Base-by-base conservation (phyloP, 306 rosid genomes). In the Cicer pinnatifidum region DNA sequence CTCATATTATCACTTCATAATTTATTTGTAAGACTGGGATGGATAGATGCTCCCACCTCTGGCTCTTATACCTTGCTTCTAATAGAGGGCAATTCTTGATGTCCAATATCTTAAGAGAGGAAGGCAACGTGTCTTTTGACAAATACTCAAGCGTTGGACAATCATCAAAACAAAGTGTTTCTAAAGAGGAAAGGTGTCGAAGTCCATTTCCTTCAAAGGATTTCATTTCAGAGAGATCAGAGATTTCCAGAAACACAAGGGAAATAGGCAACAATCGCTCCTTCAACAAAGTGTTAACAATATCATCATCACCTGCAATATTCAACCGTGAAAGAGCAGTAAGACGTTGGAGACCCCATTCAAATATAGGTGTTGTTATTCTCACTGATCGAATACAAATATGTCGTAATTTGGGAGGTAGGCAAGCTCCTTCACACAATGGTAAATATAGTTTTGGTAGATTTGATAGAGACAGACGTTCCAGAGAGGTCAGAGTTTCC, bases 141-240 rank as follows among this genome's bases (percentile, higher is more conserved):
- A 62, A 15, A 1, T 23, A 62, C 33, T 38, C 35, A 1, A 64
- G 51, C 9, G 0, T 5, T 5, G 7, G 9, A 64, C 69, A 64
- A 2, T 2, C 1, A 0, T 0, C 0, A 16, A 63, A 15, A 0
- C 0, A 0, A 40, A 63, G 13, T 0, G 0, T 0, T 58, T 59
- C 37, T 0, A 72, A 16, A 58, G 68, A 59, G 8, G 58, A 44
- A 15, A 72, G 68, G 8, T 58, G 77, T 45, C 13, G 58, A 72
- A 58, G 59, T 7, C 47, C 46, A 23, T 33, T 45, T 59, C 46
- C 47, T 8, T 45, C 11, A 3, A 59, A 43, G 58, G 5, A 45
- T 10, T 58, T 72, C 56, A 33, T 10, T 28, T 45, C 3, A 23
- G 37, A 43, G 39, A 71, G 17, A 72, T 9, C 0, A 1, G 0